A percentile compares a stretch with the other conserved stretches of the same genome.
Conservation (phyloP, 1,284 basidiomycete species). For the Puccinia horiana region DNA sequence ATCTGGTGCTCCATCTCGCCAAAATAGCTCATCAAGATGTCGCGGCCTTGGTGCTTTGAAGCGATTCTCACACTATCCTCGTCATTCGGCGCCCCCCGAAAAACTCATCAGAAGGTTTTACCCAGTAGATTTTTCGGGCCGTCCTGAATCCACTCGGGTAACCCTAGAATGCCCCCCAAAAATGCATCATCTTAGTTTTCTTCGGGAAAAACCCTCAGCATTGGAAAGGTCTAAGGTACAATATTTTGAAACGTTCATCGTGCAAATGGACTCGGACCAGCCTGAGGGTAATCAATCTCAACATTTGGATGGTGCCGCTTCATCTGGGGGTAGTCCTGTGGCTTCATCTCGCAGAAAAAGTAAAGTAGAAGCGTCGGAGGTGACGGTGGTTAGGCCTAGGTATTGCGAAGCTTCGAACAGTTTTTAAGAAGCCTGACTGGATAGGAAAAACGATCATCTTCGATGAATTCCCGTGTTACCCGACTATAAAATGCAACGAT, state of each 20-base stretch:
- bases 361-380: not conserved
- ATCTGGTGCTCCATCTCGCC: not conserved
- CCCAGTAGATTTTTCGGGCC: not conserved
- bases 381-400: not conserved
- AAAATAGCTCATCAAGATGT: not conserved
- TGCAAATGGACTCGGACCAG: not conserved
- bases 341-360: not conserved
- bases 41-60: not conserved
- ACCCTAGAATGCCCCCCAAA: not conserved
- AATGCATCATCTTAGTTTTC: not conserved
- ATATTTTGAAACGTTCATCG: not conserved
- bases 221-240: not conserved
- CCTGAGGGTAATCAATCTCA: not conserved
- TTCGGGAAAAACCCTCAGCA: not conserved
- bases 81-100: not conserved
- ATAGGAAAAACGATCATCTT: not conserved
- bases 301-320: not conserved
- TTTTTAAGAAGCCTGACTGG: not conserved
- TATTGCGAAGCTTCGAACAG: not conserved
- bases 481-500: too few relatives aligned
- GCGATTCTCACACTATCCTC: constrained; percentile 1
- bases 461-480: not conserved
- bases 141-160: not conserved
- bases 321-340: not conserved
- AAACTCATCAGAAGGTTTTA: not conserved